phyloP scores from a whole-genome alignment of 805 yeast genomes.

The Naumovozyma dairenensis region DNA sequence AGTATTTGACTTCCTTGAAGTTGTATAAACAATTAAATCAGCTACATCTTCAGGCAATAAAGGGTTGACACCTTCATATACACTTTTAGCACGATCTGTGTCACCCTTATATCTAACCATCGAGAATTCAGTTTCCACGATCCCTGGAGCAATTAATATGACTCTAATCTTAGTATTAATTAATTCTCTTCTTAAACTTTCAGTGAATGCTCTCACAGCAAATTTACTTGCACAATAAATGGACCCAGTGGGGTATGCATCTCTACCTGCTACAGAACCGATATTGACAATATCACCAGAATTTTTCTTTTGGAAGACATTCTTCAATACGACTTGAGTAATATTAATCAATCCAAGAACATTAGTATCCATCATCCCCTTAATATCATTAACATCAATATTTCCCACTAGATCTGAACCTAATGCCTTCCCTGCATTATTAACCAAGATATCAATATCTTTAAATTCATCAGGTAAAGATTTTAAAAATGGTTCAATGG shows the following conservation, averaged over 20 bases:
- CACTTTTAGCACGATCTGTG: constrained; percentile 40
- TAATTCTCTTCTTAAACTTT: constrained; percentile 64
- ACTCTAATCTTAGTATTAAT: constrained; percentile 60
- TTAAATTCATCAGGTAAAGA: constrained; percentile 49
- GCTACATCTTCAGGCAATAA: constrained; percentile 51
- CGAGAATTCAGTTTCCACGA: constrained; percentile 61
- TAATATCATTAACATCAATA: constrained; percentile 53
- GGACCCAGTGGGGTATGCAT: constrained; percentile 70
- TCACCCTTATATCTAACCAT: constrained; percentile 53
- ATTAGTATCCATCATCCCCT: constrained; percentile 74
- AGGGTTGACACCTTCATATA: constrained; percentile 47
- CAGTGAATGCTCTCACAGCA: constrained; percentile 62
- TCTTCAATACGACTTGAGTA: constrained; percentile 67
- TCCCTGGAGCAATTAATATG: constrained; percentile 59
- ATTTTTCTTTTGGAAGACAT: constrained; percentile 55
- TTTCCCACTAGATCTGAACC: constrained; percentile 73
- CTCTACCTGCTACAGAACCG: constrained; percentile 74
- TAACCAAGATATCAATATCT: constrained; percentile 56
- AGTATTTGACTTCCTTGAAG: constrained; percentile 47
- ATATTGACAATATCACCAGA: constrained; percentile 64
- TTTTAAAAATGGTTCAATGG: constrained; percentile 42
- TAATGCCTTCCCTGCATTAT: constrained; percentile 72
- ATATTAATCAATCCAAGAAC: constrained; percentile 77
- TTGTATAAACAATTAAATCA: constrained; percentile 47
- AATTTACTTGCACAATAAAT: constrained; percentile 71